phyloP scores from a whole-genome alignment of 768 basidiomycete genomes.

The Serpula lacrymans region DNA sequence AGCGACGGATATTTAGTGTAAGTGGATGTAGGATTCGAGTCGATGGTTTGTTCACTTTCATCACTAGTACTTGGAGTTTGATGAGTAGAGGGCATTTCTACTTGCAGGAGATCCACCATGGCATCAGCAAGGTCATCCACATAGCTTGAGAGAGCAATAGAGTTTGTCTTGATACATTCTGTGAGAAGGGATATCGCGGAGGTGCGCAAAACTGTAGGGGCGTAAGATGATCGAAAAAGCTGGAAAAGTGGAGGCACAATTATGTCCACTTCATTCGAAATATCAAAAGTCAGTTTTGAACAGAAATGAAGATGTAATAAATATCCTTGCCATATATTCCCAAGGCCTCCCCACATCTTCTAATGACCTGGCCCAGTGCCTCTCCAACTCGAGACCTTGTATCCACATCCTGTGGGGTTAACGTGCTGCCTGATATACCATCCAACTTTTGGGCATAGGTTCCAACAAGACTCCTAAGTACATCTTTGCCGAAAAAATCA shows the following conservation, averaged over 20 bases:
- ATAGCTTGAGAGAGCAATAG: conserved; percentile 62
- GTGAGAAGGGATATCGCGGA: conserved; percentile 71
- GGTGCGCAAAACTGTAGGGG: conserved; percentile 72
- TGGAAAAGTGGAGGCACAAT: conserved; percentile 71
- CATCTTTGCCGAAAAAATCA: conserved; percentile 70
- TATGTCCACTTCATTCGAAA: conserved; percentile 54
- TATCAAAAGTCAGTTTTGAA: conserved; percentile 4
- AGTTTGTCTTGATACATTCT: conserved; percentile 63
- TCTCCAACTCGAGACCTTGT: conserved; percentile 77
- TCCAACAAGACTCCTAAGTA: conserved; percentile 62
- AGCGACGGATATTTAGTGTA: conserved; percentile 73
- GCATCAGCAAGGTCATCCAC: conserved; percentile 55
- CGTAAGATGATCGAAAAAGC: conserved; percentile 51
- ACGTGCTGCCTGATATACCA: conserved; percentile 42
- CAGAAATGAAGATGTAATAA: neutral
- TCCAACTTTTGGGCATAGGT: conserved; percentile 58
- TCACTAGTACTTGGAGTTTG: conserved; percentile 10
- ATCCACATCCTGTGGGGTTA: conserved; percentile 68
- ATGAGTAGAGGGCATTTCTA: conserved; percentile 43
- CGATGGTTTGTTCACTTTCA: conserved; percentile 35
- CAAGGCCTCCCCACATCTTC: conserved; percentile 67
- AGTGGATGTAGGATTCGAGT: conserved; percentile 53
- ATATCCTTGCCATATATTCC: conserved; percentile 56
- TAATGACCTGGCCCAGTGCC: conserved; percentile 74
- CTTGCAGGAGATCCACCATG: conserved; percentile 75